A percentile compares a stretch with the other conserved stretches of the same genome.
Conservation (phyloP, 495 filamentous ascomycete genomes). For the Cercophora newfieldiana region DNA sequence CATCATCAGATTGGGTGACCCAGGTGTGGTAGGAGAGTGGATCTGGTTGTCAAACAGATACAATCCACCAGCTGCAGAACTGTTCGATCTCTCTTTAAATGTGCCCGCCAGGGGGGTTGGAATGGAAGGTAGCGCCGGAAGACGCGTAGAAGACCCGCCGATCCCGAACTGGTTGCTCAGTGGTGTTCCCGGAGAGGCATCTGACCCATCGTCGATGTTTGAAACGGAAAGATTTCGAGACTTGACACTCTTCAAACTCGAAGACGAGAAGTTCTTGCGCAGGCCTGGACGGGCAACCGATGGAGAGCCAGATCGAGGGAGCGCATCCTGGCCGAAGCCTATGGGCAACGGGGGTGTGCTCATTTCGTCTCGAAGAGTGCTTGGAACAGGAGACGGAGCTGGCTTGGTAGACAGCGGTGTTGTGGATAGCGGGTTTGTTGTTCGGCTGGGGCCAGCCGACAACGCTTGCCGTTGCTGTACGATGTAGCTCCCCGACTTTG, state of each 20-base stretch:
- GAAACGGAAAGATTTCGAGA: constrained; percentile 75
- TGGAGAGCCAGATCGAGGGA: constrained; percentile 42
- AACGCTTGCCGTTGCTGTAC: constrained; percentile 49
- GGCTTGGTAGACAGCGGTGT: constrained; percentile 34
- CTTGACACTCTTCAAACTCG: constrained; percentile 69
- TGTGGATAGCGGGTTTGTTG: constrained; percentile 29
- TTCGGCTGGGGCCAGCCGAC: constrained; percentile 40
- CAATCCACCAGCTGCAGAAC: constrained; percentile 63
- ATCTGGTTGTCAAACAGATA: constrained; percentile 86
- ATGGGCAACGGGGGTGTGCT: constrained; percentile 32
- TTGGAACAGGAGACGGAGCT: constrained; percentile 35
- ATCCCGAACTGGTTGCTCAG: constrained; percentile 62
- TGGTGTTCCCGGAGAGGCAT: constrained; percentile 73
- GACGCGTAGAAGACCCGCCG: constrained; percentile 38
- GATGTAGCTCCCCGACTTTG: constrained; percentile 40
- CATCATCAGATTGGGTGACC: constrained; percentile 60
- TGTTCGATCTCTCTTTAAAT: constrained; percentile 52
- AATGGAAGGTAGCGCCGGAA: constrained; percentile 59
- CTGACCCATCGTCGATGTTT: constrained; percentile 63
- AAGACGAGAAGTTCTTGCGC: constrained; percentile 77
- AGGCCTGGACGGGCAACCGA: constrained; percentile 51
- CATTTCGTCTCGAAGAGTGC: constrained; percentile 22
- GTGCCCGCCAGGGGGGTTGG: constrained; percentile 66
- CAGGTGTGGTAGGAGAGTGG: constrained; percentile 68
- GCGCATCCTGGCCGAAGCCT: constrained; percentile 34